Evolutionary conservation across 768 basidiomycete genomes (phyloP).

Genomic region (Suillus spraguei): DNA sequence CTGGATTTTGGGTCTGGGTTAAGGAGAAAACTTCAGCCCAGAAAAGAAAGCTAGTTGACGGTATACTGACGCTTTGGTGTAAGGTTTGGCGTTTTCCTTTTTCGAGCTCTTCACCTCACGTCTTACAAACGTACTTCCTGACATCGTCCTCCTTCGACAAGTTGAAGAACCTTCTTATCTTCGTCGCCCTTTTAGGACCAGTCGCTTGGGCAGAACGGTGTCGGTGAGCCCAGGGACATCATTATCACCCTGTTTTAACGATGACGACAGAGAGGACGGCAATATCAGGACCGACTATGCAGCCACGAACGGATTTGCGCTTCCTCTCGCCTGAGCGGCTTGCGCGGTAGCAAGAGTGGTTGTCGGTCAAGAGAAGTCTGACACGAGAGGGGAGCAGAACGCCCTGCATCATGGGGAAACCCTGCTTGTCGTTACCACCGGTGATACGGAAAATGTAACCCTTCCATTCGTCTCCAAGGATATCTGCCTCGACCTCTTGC

Average conservation of each 20-base stretch:
- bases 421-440: slow-evolving; percentile 98
- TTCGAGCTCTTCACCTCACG: slow-evolving; percentile 88
- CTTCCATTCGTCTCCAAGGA: slow-evolving; percentile 94
- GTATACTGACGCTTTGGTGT: too few species aligned
- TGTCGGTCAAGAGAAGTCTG: slow-evolving; percentile 89
- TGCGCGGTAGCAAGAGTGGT: slow-evolving; percentile 96
- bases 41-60: too few species aligned
- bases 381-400: slow-evolving; percentile 95
- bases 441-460: slow-evolving; percentile 97
- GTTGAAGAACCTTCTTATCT: slow-evolving; percentile 98
- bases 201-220: slow-evolving; percentile 87
- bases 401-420: slow-evolving; percentile 99
- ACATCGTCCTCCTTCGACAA: slow-evolving; percentile 98
- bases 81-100: slow-evolving; percentile 90
- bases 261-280: slow-evolving; percentile 92
- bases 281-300: slow-evolving; percentile 97
- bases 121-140: slow-evolving; percentile 93
- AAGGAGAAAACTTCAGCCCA: too few species aligned
- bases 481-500: slow-evolving; percentile 91
- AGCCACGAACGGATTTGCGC: slow-evolving; percentile 98
- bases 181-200: slow-evolving; percentile 96
- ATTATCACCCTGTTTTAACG: slow-evolving; percentile 92
- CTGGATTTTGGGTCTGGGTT: slow-evolving; percentile 85
- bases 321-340: slow-evolving; percentile 95
- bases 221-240: slow-evolving; percentile 94